Conservation (phyloP, 2,329 filamentous ascomycete species). For the Cladophialophora immunda region DNA sequence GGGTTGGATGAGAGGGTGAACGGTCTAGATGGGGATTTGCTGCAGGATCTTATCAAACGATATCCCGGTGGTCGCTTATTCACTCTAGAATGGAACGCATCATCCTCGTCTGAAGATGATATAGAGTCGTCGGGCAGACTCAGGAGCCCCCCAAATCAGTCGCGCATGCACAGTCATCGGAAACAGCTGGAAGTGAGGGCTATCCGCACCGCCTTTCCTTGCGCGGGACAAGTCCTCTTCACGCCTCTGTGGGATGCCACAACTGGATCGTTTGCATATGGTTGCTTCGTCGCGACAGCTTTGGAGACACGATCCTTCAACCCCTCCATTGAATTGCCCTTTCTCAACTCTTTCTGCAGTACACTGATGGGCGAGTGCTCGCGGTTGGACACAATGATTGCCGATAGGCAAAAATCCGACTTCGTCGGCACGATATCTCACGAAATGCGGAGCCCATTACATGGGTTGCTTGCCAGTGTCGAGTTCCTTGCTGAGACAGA, state of each 20-base stretch:
- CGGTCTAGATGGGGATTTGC: conserved; percentile 23
- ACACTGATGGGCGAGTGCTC: conserved; percentile 53
- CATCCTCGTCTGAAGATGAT: conserved; percentile 58
- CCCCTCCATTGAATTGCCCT: conserved; percentile 50
- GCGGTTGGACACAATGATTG: conserved; percentile 51
- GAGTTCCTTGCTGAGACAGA: conserved; percentile 59
- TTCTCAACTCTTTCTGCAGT: conserved; percentile 51
- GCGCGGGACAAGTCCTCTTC: conserved; percentile 56
- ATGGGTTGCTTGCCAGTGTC: conserved; percentile 58
- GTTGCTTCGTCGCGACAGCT: conserved; percentile 23
- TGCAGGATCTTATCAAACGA: conserved; percentile 48
- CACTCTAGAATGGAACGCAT: conserved; percentile 55
- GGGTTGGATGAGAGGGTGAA: conserved; percentile 14
- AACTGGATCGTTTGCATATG: conserved; percentile 28
- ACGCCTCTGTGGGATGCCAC: conserved; percentile 61
- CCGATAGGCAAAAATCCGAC: conserved; percentile 60
- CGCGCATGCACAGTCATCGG: conserved; percentile 22
- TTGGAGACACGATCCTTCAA: conserved; percentile 49
- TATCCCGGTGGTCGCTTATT: conserved; percentile 59
- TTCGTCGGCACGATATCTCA: conserved; percentile 63
- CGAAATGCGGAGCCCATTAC: conserved; percentile 59
- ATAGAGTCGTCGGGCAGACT: conserved; percentile 53
- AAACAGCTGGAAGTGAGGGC: conserved; percentile 42
- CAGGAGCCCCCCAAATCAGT: neutral
- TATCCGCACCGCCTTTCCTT: conserved; percentile 50